These are phyloP conservation scores for Rhodotorula sphaerocarpa DNA, from an alignment of 768 basidiomycete genomes.

Conservation along the genomic window DNA sequence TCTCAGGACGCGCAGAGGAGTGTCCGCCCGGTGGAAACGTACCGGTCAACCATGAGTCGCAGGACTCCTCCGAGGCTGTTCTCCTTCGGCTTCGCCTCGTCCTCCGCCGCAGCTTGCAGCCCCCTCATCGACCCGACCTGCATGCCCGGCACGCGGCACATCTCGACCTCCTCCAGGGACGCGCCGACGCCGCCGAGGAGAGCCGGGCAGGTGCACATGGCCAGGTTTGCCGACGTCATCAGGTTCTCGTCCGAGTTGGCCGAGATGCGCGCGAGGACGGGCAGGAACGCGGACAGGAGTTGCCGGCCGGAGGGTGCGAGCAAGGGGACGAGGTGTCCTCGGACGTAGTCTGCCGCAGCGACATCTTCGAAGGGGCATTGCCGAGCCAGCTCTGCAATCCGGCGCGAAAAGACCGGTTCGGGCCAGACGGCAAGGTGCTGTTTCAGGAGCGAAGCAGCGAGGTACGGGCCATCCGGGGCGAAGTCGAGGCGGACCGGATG, in stretches of 20 bases:
- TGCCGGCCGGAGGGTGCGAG: neutral
- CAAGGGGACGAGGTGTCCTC: neutral
- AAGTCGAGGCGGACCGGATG: slow-evolving; percentile 18
- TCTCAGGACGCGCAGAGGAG: too few relatives aligned
- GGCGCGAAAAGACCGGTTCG: neutral
- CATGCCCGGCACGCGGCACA: slow-evolving; percentile 6
- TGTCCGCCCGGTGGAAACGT: too few relatives aligned
- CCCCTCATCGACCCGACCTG: neutral
- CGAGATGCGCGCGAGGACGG: slow-evolving; percentile 1
- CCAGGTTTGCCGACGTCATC: slow-evolving; percentile 22
- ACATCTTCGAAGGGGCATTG: slow-evolving; percentile 1
- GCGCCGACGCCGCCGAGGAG: slow-evolving; percentile 19
- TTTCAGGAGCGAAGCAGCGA: slow-evolving; percentile 30
- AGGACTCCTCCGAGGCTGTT: slow-evolving; percentile 22
- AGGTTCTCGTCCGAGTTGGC: neutral
- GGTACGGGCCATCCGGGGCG: slow-evolving; percentile 25
- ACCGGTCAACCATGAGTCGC: slow-evolving; percentile 25
- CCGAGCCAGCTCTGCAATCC: neutral
- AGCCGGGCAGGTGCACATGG: slow-evolving; percentile 12
- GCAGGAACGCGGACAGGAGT: slow-evolving; percentile 1
- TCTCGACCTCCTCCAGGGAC: slow-evolving; percentile 1
- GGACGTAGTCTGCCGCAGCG: neutral
- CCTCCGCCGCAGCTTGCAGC: neutral
- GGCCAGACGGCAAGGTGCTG: slow-evolving; percentile 17
- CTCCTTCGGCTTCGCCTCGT: neutral